These are phyloP conservation scores for Tylopilus subfusipes DNA, from an alignment of 768 basidiomycete species.

Conservation along the genomic window DNA sequence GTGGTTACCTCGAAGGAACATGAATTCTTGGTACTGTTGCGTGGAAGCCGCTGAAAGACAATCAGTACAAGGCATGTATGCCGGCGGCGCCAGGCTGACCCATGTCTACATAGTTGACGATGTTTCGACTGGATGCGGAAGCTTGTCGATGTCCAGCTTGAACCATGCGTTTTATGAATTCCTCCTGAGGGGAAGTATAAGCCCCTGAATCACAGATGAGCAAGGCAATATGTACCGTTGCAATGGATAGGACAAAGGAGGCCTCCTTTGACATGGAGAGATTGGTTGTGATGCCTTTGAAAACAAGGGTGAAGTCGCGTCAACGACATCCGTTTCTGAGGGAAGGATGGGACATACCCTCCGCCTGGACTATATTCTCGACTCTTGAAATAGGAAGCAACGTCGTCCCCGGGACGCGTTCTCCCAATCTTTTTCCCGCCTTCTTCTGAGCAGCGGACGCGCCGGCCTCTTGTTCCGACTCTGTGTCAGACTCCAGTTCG, in stretches of 20 bases:
- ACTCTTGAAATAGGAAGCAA: constrained; percentile 63
- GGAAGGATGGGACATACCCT: constrained; percentile 46
- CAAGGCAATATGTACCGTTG: constrained; percentile 51
- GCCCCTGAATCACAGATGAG: constrained; percentile 9
- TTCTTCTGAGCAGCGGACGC: constrained; percentile 28
- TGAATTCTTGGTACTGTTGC: constrained; percentile 63
- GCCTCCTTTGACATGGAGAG: constrained; percentile 75
- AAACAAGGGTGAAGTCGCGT: constrained; percentile 14
- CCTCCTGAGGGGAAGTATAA: constrained; percentile 53
- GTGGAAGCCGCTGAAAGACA: constrained; percentile 49
- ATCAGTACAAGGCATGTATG: constrained; percentile 3
- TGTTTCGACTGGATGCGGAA: constrained; percentile 50
- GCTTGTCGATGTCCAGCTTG: constrained; percentile 69
- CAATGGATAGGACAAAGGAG: constrained; percentile 67
- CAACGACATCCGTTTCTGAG: constrained; percentile 7
- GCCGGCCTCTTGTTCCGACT: constrained; percentile 26
- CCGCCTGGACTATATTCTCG: constrained; percentile 76
- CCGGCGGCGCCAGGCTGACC: constrained; percentile 42
- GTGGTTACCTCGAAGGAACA: constrained; percentile 63
- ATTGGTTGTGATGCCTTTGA: constrained; percentile 52
- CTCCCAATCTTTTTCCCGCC: constrained; percentile 29
- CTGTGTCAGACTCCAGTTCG: constrained; percentile 34
- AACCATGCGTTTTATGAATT: constrained; percentile 75
- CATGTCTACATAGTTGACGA: constrained; percentile 69
- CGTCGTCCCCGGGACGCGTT: constrained; percentile 61